Conservation (phyloP, 2,329 filamentous ascomycete genomes). For the Aspergillus sojae region DNA sequence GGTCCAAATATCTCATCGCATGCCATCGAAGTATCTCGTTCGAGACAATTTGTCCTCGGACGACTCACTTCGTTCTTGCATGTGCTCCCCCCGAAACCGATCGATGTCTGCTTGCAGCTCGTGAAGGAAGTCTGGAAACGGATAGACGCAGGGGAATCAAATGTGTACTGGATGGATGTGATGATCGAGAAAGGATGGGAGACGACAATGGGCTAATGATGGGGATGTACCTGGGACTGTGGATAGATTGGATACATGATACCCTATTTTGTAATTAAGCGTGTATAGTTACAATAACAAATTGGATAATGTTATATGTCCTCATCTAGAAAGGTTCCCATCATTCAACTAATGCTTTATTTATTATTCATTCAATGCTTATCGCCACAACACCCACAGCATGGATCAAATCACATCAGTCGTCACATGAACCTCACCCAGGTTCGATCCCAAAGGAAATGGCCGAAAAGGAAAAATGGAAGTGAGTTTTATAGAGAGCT, state of each 20-base stretch:
- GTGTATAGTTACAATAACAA: background rate
- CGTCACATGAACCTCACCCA: background rate
- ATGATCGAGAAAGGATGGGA: conserved; percentile 61
- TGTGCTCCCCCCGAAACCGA: conserved; percentile 55
- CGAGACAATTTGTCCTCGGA: conserved; percentile 53
- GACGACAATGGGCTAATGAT: conserved; percentile 53
- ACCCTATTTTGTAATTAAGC: background rate
- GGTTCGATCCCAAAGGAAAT: background rate
- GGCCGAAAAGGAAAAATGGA: background rate
- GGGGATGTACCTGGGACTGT: background rate
- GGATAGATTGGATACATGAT: background rate
- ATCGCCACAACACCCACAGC: background rate
- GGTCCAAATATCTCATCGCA: conserved; percentile 36
- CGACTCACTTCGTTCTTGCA: conserved; percentile 50
- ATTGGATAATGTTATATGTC: background rate
- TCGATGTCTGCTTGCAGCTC: conserved; percentile 53
- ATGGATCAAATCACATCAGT: conserved; percentile 1
- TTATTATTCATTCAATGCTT: background rate
- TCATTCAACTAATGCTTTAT: background rate
- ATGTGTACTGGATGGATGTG: conserved; percentile 59
- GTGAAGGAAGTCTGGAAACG: conserved; percentile 57
- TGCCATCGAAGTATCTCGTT: conserved; percentile 51
- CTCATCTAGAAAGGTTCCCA: background rate
- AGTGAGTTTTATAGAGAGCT: background rate
- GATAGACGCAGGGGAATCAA: conserved; percentile 50